Evolutionary conservation across 163 green algal species (phyloP), one percentile per base, ranked within the genome.

Genomic region (Volvox carteri): DNA sequence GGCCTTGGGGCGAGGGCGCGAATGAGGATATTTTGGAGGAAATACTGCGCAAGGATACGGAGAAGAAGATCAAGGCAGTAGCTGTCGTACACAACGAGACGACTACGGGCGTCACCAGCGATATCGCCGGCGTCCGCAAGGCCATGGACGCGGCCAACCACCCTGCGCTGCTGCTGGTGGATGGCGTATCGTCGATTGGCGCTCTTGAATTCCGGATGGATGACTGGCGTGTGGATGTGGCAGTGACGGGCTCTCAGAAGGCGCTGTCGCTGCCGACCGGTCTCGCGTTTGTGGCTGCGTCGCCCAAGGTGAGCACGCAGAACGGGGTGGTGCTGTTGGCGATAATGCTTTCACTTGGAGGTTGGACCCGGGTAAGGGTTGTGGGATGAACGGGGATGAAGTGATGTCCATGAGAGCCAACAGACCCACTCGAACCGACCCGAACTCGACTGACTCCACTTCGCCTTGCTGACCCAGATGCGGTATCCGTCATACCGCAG

Each of bases 21-120:
- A 85, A 98, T 78, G 97, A 99, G 92, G 92, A 74, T 35, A 93
- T 92, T 50, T 84, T 97, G 39, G 93, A 95, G 68, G 91, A 96
- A n/a, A 91, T 96, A 25, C 84, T 95, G 48, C 30, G 75, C 16
- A 91, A 92, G 83, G 94, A 96, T 85, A 94, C 88, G 8, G 92
- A 93, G 30, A 96, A 98, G 90, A 96, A 97, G 87, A 98, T 99
- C 93, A 99, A 99, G 94, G 98, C 98, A 19, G 97, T 99, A 56
- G 94, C 90, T 54, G 95, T 99, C 21, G 98, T 99, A 50, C 98
- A 99, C 94, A 99, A 99, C 85, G 98, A 99, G 92, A 99, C 98
- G 1, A 98, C 98, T 12, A 99, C 98, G 23, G 98, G 97, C 52
- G 96, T 98, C 30, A 99, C 96, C 25, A 95, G 87, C 30, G 96